Percentiles rank a stretch among this genome's conserved stretches.
Evolutionary conservation across 2,329 filamentous ascomycete genomes (phyloP).

Genomic region (Clonostachys rhizophaga): DNA sequence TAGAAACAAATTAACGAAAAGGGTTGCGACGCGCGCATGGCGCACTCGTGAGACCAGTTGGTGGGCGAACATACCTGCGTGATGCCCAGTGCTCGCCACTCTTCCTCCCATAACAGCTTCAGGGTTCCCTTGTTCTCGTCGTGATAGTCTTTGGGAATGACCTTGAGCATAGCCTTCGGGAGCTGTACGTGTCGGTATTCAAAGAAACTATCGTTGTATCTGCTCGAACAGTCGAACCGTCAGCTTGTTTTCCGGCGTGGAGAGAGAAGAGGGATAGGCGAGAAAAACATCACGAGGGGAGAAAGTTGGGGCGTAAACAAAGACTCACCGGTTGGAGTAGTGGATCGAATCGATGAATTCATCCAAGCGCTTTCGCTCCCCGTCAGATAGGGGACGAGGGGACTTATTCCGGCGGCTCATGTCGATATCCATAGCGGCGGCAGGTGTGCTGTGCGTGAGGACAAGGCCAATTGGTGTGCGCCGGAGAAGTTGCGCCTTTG

Average conservation of each 20-base stretch:
- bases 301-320: background rate
- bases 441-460: background rate
- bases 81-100: constrained; percentile 95
- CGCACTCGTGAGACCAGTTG: background rate
- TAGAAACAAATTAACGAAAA: background rate
- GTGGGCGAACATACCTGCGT: constrained; percentile 66
- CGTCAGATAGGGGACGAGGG: constrained; percentile 74
- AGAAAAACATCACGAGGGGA: background rate
- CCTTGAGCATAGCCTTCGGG: constrained; percentile 97
- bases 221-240: constrained; percentile 26
- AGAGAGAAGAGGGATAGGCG: background rate
- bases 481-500: too few relatives aligned
- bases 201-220: constrained; percentile 88
- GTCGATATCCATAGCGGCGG: constrained; percentile 57
- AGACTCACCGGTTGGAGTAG: constrained; percentile 79
- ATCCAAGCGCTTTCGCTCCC: constrained; percentile 78
- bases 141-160: constrained; percentile 88
- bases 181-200: constrained; percentile 98
- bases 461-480: too few relatives aligned
- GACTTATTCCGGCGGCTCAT: constrained; percentile 79
- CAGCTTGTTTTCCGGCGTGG: constrained; percentile 2
- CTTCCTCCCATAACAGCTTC: constrained; percentile 96
- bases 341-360: constrained; percentile 93
- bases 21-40: background rate
- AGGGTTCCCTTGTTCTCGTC: constrained; percentile 84